phyloP scores from a whole-genome alignment of 2,329 filamentous ascomycete species.

The Aspergillus ochraceoroseus region DNA sequence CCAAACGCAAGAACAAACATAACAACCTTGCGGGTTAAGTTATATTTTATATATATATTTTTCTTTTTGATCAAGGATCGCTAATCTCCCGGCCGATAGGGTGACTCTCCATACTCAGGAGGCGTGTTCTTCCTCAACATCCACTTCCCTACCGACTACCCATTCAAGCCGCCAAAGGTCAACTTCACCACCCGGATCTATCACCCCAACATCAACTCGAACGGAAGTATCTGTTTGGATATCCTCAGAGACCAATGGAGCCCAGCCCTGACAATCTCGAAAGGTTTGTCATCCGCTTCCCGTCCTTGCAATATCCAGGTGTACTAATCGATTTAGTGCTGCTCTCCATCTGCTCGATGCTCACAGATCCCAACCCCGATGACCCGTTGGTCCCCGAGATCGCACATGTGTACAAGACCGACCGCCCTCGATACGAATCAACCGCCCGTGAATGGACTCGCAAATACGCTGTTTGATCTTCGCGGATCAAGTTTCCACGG shows the following conservation, averaged over 20 bases:
- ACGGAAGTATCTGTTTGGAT: conserved; percentile 97
- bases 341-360: conserved; percentile 98
- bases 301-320: not conserved
- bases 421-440: conserved; percentile 90
- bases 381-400: conserved; percentile 98
- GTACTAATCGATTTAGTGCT: conserved; percentile 58
- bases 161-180: conserved; percentile 99
- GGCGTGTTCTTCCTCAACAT: conserved; percentile 99
- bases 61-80: too few species aligned
- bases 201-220: conserved; percentile 99
- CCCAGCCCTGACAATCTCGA: conserved; percentile 94
- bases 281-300: conserved; percentile 61
- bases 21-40: conserved; percentile 8
- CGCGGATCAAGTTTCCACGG: conserved; percentile 24
- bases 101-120: conserved; percentile 94
- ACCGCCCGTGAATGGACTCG: conserved; percentile 97
- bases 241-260: conserved; percentile 99
- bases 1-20: too few species aligned
- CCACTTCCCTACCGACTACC: conserved; percentile 99
- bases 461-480: conserved; percentile 87
- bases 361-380: conserved; percentile 98
- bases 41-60: too few species aligned
- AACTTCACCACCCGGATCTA: conserved; percentile 99
- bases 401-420: conserved; percentile 99
- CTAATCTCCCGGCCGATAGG: too few species aligned